A percentile compares a stretch with the other conserved stretches of the same genome.
These are phyloP conservation scores for Davidsoniella eucalypti DNA, from an alignment of 2,329 filamentous ascomycete genomes.

Conservation along the genomic window DNA sequence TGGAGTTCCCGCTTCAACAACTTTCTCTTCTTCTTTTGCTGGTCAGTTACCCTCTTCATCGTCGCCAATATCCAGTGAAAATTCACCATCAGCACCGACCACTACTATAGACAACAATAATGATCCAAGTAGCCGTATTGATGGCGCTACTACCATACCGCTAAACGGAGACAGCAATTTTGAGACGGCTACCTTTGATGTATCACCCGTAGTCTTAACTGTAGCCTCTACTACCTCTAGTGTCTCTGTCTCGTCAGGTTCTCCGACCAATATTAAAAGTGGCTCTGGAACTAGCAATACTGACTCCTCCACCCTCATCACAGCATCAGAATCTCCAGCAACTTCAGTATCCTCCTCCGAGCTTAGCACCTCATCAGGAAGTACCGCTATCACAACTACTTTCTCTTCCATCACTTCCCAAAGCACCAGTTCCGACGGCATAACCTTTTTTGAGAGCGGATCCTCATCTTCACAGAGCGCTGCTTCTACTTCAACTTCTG, in stretches of 20 bases:
- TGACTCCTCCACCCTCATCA: neutral
- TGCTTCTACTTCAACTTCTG: neutral
- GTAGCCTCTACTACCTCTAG: neutral
- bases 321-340: neutral
- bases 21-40: too few relatives aligned
- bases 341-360: neutral
- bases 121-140: too few relatives aligned
- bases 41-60: too few relatives aligned
- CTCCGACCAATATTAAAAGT: neutral
- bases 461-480: neutral
- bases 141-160: too few relatives aligned
- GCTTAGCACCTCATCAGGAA: neutral
- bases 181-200: too few relatives aligned
- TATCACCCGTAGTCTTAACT: neutral
- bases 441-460: neutral
- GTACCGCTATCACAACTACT: neutral
- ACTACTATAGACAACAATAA: too few relatives aligned
- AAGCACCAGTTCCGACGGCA: neutral
- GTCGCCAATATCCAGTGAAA: too few relatives aligned
- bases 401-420: neutral
- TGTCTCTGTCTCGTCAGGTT: neutral
- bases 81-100: too few relatives aligned
- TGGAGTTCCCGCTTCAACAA: neutral
- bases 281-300: neutral
- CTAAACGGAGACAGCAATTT: too few relatives aligned